A percentile compares a stretch with the other conserved stretches of the same genome.
phyloP scores from a whole-genome alignment of 140 eudicot genomes.

The Cichorium intybus region DNA sequence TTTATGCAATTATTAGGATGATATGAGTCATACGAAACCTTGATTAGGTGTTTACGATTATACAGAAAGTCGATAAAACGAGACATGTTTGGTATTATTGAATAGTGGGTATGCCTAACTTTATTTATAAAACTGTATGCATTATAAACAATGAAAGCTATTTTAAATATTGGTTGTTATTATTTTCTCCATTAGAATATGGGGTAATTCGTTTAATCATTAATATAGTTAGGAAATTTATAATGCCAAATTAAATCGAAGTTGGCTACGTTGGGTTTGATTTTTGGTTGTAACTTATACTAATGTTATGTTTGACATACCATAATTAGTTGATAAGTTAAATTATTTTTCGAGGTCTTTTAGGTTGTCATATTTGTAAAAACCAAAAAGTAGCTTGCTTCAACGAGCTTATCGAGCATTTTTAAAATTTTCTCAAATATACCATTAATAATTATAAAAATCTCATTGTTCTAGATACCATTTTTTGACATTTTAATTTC shows the following conservation, averaged over 20 bases:
- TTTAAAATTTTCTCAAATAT: too few species aligned
- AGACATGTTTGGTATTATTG: slow-evolving; percentile 9
- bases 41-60: not conserved
- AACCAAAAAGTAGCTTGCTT: too few species aligned
- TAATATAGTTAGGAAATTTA: not conserved
- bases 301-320: not conserved
- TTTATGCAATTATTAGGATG: not conserved
- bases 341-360: too few species aligned
- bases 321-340: too few species aligned
- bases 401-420: too few species aligned
- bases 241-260: not conserved
- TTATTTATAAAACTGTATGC: not conserved
- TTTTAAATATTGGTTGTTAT: not conserved
- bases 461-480: too few species aligned
- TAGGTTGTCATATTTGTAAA: too few species aligned
- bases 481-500: too few species aligned
- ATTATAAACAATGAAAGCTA: not conserved
- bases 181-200: not conserved
- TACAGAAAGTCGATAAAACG: not conserved
- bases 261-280: not conserved
- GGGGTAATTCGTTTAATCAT: not conserved
- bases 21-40: slow-evolving; percentile 2
- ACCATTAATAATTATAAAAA: too few species aligned
- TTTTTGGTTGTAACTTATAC: not conserved
- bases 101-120: slow-evolving; percentile 21